Evolutionary conservation across 2,329 filamentous ascomycete genomes (phyloP), one percentile per base, ranked within the genome.

Genomic region (Clonostachys solani): DNA sequence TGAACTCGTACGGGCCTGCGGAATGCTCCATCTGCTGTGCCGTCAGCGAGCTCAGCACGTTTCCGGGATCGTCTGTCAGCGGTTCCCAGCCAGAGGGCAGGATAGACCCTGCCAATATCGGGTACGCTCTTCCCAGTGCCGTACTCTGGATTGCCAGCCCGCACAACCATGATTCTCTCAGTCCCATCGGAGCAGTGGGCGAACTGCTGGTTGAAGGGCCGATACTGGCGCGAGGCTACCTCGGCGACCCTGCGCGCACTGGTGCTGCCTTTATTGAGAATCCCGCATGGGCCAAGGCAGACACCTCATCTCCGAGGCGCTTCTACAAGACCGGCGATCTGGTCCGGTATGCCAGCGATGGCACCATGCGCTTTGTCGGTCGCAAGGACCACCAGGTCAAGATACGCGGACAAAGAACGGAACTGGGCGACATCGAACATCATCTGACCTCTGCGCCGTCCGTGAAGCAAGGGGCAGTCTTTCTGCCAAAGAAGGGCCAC

Each of bases 301-400:
- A 94, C 12, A 29, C 83, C 0, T 60, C 1, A 86, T 81, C 60
- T 90, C 90, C 2, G 80, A 82, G 2, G 18, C 18, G 18, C 18
- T 65, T 96, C 1, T 95, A 95, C 59, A 80, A 88, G 12, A 91
- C 86, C 35, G 90, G 92, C 1, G 91, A 96, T 57, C 74, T 89
- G 56, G 92, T 90, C 0, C 77, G 89, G 17, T 78, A 96, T 67
- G 77, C 95, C 10, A 73, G 83, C 0, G 87, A 95, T 58, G 87
- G 88, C 0, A 86, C 84, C 0, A 72, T 96, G 7, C 65, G 87
- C 5, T 88, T 92, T 38, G 66, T 81, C 12, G 88, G 89, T 12
- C 78, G 89, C 36, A 72, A 84, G 23, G 90, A 95, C 54, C 86
- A 87, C 49, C 89, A 95, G 63, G 74, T 94, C 48, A 95, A 95